These are phyloP conservation scores for Verticillium dahliae DNA, from an alignment of 2,329 filamentous ascomycete genomes.

Conservation along the genomic window DNA sequence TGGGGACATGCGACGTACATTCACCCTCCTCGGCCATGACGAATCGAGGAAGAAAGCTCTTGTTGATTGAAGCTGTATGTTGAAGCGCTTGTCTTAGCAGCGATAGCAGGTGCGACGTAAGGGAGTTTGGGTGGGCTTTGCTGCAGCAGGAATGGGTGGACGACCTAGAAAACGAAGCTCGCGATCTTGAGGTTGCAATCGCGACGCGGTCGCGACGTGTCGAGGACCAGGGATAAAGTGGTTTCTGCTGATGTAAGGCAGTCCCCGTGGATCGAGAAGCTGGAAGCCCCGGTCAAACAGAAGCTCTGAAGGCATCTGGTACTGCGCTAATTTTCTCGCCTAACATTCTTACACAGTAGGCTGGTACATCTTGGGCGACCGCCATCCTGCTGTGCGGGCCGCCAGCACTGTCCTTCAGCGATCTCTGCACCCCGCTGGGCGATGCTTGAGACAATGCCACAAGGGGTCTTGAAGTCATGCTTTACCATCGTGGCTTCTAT, in stretches of 20 bases:
- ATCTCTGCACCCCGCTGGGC: no score
- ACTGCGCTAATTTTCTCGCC: no score
- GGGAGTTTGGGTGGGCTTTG: neutral
- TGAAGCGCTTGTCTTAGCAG: neutral
- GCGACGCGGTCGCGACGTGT: neutral
- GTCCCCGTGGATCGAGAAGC: neutral
- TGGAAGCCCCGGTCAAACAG: no score
- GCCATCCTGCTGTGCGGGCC: neutral
- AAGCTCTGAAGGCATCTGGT: no score
- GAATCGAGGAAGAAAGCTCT: neutral
- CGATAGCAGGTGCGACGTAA: neutral
- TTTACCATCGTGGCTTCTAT: no score
- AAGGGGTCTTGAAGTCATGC: no score
- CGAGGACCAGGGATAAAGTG: neutral
- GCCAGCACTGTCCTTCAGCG: no score
- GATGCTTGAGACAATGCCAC: no score
- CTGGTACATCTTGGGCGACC: no score
- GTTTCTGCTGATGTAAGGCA: neutral
- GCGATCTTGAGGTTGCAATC: neutral
- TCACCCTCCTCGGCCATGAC: conserved; percentile 1
- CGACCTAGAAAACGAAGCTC: neutral
- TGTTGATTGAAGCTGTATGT: neutral
- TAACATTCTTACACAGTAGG: no score
- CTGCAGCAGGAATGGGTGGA: neutral
- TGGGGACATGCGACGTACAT: neutral